phyloP scores from a whole-genome alignment of 192 early-diverging fungal species.

The Coemansia sp. region DNA sequence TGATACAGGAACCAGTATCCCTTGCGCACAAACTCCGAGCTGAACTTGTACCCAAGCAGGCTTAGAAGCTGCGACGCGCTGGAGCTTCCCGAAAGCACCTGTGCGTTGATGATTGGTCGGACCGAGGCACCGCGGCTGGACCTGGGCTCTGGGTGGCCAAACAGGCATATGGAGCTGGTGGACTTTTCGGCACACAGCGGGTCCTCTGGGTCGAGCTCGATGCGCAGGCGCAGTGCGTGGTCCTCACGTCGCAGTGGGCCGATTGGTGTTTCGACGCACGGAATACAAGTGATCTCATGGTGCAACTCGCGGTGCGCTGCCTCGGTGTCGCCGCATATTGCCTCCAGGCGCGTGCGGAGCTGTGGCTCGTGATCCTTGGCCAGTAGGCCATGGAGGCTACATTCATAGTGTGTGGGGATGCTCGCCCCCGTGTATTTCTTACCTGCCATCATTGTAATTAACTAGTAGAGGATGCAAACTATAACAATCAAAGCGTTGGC shows the following conservation, averaged over 20 bases:
- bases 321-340: slow-evolving; percentile 64
- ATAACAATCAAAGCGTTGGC: background rate
- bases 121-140: slow-evolving; percentile 59
- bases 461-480: too few species aligned
- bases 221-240: slow-evolving; percentile 61
- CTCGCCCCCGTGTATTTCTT: slow-evolving; percentile 33
- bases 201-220: slow-evolving; percentile 49
- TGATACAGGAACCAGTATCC: slow-evolving; percentile 64
- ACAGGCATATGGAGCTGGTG: slow-evolving; percentile 60
- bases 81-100: slow-evolving; percentile 58
- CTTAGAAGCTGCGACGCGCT: slow-evolving; percentile 61
- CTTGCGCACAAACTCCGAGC: slow-evolving; percentile 63
- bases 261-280: slow-evolving; percentile 63
- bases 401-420: slow-evolving; percentile 54
- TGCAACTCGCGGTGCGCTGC: slow-evolving; percentile 57
- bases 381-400: slow-evolving; percentile 57
- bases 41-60: slow-evolving; percentile 69
- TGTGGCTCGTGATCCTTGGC: slow-evolving; percentile 47
- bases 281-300: slow-evolving; percentile 67
- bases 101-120: slow-evolving; percentile 62
- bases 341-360: slow-evolving; percentile 63
- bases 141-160: slow-evolving; percentile 71
- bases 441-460: slow-evolving; percentile 41
- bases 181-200: slow-evolving; percentile 40
- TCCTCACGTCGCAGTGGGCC: slow-evolving; percentile 75